Conservation (phyloP, 805 yeast species). For the Kluyveromyces dobzhanskii region DNA sequence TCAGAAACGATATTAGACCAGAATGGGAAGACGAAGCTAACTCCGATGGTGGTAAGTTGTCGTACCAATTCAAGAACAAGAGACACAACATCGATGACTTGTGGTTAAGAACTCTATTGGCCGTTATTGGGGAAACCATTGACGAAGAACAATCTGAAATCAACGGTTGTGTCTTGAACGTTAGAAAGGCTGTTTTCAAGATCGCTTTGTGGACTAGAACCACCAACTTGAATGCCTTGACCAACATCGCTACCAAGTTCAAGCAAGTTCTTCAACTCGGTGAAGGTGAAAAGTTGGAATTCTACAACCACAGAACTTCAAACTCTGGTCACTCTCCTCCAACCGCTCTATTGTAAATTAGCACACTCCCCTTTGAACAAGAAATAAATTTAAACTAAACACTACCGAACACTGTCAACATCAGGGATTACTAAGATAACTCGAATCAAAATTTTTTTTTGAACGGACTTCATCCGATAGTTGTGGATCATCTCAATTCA, state of each 20-base stretch:
- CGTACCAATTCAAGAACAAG: slow-evolving; percentile 62
- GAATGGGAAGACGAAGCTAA: slow-evolving; percentile 96
- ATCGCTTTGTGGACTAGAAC: slow-evolving; percentile 92
- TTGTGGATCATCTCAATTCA: no score
- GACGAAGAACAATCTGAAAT: slow-evolving; percentile 80
- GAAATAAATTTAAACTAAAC: no score
- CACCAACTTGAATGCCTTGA: slow-evolving; percentile 47
- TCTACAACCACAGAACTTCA: slow-evolving; percentile 34
- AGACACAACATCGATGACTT: slow-evolving; percentile 67
- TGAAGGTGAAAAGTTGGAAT: slow-evolving; percentile 73
- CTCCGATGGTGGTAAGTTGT: slow-evolving; percentile 91
- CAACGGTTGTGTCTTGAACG: slow-evolving; percentile 87
- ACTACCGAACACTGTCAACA: no score
- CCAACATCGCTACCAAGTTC: slow-evolving; percentile 76
- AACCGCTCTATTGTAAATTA: slow-evolving; percentile 27
- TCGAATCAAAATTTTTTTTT: no score
- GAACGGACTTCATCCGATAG: no score
- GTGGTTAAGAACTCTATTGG: slow-evolving; percentile 84
- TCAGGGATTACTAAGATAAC: no score
- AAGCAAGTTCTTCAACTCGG: slow-evolving; percentile 74
- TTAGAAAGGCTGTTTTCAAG: slow-evolving; percentile 74
- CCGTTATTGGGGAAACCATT: slow-evolving; percentile 92
- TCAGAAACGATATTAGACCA: slow-evolving; percentile 89
- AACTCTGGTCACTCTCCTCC: slow-evolving; percentile 28
- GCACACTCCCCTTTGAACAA: slow-evolving; percentile 3